phyloP scores from a whole-genome alignment of 306 rosid genomes.

The Notholithocarpus densiflorus region DNA sequence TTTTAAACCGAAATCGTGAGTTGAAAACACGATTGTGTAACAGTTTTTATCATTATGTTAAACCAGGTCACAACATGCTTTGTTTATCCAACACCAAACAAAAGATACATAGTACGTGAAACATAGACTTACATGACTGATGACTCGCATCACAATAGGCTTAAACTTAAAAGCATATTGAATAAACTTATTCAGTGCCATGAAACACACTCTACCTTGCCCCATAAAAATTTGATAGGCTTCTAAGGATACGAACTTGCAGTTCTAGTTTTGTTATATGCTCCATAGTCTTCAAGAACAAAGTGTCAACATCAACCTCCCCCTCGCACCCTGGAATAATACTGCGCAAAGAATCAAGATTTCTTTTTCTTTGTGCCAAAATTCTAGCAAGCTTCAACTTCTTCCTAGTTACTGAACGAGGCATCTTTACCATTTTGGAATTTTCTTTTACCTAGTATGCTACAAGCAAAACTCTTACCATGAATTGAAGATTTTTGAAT shows the following conservation, averaged over 20 bases:
- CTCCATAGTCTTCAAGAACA: slow-evolving; percentile 5
- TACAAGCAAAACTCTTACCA: background rate
- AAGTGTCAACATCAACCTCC: background rate
- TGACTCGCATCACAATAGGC: background rate
- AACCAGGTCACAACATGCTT: background rate
- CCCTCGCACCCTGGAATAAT: background rate
- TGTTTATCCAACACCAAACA: background rate
- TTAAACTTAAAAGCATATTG: background rate
- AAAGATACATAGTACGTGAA: background rate
- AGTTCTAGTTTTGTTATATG: background rate
- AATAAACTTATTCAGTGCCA: background rate
- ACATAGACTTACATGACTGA: background rate
- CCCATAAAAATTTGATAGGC: background rate
- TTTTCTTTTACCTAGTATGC: background rate
- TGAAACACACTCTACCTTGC: background rate
- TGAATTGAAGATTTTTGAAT: background rate
- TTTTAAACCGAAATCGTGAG: too few species aligned
- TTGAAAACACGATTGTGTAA: too few species aligned
- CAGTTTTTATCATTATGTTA: background rate
- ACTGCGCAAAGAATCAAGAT: background rate
- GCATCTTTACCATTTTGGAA: background rate
- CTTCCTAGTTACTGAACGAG: background rate
- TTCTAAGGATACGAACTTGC: background rate
- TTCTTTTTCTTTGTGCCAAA: background rate
- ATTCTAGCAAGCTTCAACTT: background rate